Percentiles rank a stretch among this genome's conserved stretches.
Conservation (phyloP, 768 basidiomycete species). For the Tricholoma sp. region DNA sequence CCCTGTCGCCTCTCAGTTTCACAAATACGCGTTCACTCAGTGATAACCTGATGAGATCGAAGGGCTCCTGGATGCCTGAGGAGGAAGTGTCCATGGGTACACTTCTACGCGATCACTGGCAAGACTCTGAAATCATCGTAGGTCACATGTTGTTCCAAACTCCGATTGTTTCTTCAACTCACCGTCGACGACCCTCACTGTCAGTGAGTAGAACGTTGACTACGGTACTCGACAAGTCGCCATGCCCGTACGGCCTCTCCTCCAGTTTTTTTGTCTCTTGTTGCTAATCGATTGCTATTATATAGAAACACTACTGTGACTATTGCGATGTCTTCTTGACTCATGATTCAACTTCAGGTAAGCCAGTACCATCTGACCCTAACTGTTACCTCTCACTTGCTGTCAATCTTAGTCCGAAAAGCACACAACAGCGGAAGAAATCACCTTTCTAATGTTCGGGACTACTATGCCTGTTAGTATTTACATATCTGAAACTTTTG, state of each 20-base stretch:
- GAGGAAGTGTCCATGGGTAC: constrained; percentile 62
- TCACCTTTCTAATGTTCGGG: constrained; percentile 92
- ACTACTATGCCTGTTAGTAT: constrained; percentile 89
- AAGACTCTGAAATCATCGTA: not conserved
- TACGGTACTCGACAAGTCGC: constrained; percentile 18
- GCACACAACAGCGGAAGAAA: constrained; percentile 98
- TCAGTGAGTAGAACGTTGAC: constrained; percentile 2
- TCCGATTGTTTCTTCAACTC: constrained; percentile 19
- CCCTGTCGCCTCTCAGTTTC: constrained; percentile 92
- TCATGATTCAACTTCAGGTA: constrained; percentile 91
- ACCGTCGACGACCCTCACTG: constrained; percentile 7
- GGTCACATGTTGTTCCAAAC: constrained; percentile 25
- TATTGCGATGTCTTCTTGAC: constrained; percentile 93
- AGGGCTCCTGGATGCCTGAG: constrained; percentile 87
- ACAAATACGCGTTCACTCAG: constrained; percentile 98
- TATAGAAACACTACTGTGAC: constrained; percentile 89
- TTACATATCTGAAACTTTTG: not conserved
- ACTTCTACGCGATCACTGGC: not conserved
- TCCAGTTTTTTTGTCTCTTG: not conserved
- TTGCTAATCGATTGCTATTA: constrained; percentile 4
- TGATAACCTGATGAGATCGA: constrained; percentile 94
- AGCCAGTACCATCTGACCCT: constrained; percentile 13
- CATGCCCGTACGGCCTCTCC: constrained; percentile 59
- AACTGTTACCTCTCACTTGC: constrained; percentile 7
- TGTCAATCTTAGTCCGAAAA: constrained; percentile 69